Evolutionary conservation across 1,284 basidiomycete species (phyloP).

Genomic region (Blastosporella zonata): DNA sequence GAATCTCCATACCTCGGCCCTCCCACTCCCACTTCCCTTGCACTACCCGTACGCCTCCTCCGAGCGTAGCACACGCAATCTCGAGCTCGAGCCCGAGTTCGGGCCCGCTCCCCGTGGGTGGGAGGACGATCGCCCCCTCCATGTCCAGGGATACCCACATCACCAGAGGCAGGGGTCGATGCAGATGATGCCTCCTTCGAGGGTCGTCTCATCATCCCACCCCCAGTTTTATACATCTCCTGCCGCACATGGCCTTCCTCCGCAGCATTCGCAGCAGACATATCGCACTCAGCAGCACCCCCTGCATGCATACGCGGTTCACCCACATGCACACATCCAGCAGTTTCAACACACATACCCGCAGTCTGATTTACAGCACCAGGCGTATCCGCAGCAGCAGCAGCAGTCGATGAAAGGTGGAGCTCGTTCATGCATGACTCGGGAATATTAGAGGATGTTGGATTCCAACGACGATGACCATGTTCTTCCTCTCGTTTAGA

Average conservation of each 20-base stretch:
- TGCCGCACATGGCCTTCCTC: neutral
- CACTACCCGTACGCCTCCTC: slow-evolving; percentile 19
- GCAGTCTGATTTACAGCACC: slow-evolving; percentile 13
- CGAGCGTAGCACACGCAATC: slow-evolving; percentile 14
- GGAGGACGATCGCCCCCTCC: neutral
- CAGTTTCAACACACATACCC: slow-evolving; percentile 17
- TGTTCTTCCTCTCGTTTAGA: too few relatives aligned
- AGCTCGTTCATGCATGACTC: slow-evolving; percentile 58
- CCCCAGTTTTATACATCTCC: neutral
- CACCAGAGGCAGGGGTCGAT: neutral
- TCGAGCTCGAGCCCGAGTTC: neutral
- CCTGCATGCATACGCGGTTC: neutral
- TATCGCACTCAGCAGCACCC: slow-evolving; percentile 8
- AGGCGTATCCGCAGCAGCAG: slow-evolving; percentile 13
- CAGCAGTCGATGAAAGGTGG: slow-evolving; percentile 50
- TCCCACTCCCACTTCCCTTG: neutral
- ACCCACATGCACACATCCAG: slow-evolving; percentile 3
- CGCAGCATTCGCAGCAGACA: slow-evolving; percentile 6
- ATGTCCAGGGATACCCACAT: neutral
- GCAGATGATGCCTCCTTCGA: neutral
- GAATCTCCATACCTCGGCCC: too few relatives aligned
- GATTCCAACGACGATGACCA: too few relatives aligned
- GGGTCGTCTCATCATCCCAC: neutral
- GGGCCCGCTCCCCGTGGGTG: neutral
- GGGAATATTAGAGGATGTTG: slow-evolving; percentile 39